These are phyloP conservation scores for Xylaria curta DNA, from an alignment of 495 filamentous ascomycete genomes.

Conservation along the genomic window DNA sequence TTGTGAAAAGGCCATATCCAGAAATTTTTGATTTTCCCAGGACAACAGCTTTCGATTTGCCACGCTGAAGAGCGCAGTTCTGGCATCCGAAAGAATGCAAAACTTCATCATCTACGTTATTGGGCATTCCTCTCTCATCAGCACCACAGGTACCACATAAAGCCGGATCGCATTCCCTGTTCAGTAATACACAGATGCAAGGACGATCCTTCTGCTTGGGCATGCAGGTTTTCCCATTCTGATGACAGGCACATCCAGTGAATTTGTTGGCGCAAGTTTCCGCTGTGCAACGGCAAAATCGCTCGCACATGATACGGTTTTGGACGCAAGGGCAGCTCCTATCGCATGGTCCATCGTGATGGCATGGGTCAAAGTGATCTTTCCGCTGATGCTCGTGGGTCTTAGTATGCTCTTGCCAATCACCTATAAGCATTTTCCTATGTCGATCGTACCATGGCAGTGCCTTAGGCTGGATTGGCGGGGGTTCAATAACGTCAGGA, in stretches of 20 bases:
- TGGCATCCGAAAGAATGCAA: slow-evolving; percentile 60
- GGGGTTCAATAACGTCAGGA: slow-evolving; percentile 32
- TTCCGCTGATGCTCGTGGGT: slow-evolving; percentile 52
- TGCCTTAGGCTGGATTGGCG: slow-evolving; percentile 41
- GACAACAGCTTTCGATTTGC: slow-evolving; percentile 62
- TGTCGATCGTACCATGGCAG: slow-evolving; percentile 56
- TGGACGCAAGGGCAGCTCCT: slow-evolving; percentile 62
- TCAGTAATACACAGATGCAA: slow-evolving; percentile 65
- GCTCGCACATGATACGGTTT: slow-evolving; percentile 67
- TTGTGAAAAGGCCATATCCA: slow-evolving; percentile 71
- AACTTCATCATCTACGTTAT: slow-evolving; percentile 60
- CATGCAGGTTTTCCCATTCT: slow-evolving; percentile 57
- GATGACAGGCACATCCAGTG: slow-evolving; percentile 68
- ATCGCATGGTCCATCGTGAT: slow-evolving; percentile 55
- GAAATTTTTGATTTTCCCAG: slow-evolving; percentile 67
- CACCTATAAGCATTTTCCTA: slow-evolving; percentile 52
- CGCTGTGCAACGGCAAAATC: slow-evolving; percentile 66
- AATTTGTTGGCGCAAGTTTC: slow-evolving; percentile 66
- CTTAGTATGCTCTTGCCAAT: slow-evolving; percentile 55
- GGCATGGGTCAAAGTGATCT: slow-evolving; percentile 50
- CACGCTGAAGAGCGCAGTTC: slow-evolving; percentile 68
- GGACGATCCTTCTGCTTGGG: slow-evolving; percentile 54
- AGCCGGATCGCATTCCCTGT: slow-evolving; percentile 75
- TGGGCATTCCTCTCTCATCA: slow-evolving; percentile 64
- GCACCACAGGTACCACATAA: slow-evolving; percentile 72